Evolutionary conservation across 2,329 filamentous ascomycete genomes (phyloP), one percentile per base, ranked within the genome.

Genomic region (Didymellaceae sp.): DNA sequence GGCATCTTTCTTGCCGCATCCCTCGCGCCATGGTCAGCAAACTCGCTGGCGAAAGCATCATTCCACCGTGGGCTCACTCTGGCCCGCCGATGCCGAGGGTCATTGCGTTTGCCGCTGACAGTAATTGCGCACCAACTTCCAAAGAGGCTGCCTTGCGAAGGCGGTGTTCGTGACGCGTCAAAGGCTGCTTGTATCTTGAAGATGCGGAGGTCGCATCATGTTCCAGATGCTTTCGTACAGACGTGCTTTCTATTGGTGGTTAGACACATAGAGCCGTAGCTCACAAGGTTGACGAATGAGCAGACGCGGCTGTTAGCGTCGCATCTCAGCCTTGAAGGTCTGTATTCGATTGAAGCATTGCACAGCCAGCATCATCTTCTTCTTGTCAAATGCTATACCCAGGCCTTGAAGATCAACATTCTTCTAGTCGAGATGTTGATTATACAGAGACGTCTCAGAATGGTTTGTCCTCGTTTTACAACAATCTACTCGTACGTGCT

Each of bases 21-120:
- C 55, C 52, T 48, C 59, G 57, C 51, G 38, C 50, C 6, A 53
- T 39, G 22, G 45, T 52, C 35, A 40, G 31, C 32, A 24, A 43
- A 45, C 32, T 26, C 11, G 28, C 32, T 30, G 37, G 32, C 45
- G 41, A 35, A 48, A 53, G 35, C 37, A 59, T 64, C 62, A 54
- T 63, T 49, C 55, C 57, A 66, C 54, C 11, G 51, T 63, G 55
- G 54, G 52, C 56, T 56, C 61, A 65, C 52, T 32, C 41, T 10
- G 28, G 44, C 26, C 44, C 39, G 17, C 33, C 10, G 28, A 46
- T 42, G 48, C 48, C 48, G 48, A 38, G 3, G 28, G 41, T 26
- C 28, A 40, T 5, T 39, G 40, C 28, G 9, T 18, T 20, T 45
- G 48, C 48, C 37, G 37, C 42, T 26, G 37, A 31, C 26, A 42